Percentiles rank a stretch among this genome's conserved stretches.
These are phyloP conservation scores for Trichoderma sp. DNA, from an alignment of 2,329 filamentous ascomycete species.

Conservation along the genomic window DNA sequence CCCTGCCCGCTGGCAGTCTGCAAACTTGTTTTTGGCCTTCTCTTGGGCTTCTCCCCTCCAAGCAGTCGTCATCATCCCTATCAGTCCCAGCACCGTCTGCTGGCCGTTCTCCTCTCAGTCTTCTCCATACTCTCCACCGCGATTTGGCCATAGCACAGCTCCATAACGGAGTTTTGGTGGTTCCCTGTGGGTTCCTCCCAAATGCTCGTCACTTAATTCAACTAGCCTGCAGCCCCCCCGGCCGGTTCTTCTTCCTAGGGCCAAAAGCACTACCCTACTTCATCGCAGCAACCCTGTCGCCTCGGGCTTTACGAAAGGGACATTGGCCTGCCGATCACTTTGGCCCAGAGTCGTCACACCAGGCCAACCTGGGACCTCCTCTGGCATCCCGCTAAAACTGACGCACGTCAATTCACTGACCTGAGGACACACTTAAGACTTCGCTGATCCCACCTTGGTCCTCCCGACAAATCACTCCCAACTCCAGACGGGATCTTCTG, in stretches of 20 bases:
- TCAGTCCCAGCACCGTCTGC: slow-evolving; percentile 21
- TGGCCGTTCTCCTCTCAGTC: slow-evolving; percentile 12
- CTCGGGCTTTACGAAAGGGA: slow-evolving; percentile 54
- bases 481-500: slow-evolving; percentile 45
- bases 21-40: slow-evolving; percentile 14
- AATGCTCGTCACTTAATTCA: slow-evolving; percentile 29
- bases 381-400: slow-evolving; percentile 39
- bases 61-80: slow-evolving; percentile 19
- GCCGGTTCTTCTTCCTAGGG: slow-evolving; percentile 42
- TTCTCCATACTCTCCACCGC: slow-evolving; percentile 28
- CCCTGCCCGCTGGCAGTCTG: slow-evolving; percentile 9
- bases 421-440: slow-evolving; percentile 58
- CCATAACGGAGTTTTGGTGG: slow-evolving; percentile 24
- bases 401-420: slow-evolving; percentile 46
- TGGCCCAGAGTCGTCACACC: slow-evolving; percentile 56
- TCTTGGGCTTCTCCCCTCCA: not conserved
- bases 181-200: slow-evolving; percentile 26
- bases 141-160: slow-evolving; percentile 24
- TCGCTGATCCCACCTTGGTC: slow-evolving; percentile 59
- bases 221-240: slow-evolving; percentile 42
- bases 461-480: slow-evolving; percentile 39
- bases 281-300: slow-evolving; percentile 51
- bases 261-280: slow-evolving; percentile 41
- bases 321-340: slow-evolving; percentile 60
- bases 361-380: slow-evolving; percentile 28